These are phyloP conservation scores for Abortiporus biennis DNA, from an alignment of 1,284 basidiomycete species.

Conservation along the genomic window DNA sequence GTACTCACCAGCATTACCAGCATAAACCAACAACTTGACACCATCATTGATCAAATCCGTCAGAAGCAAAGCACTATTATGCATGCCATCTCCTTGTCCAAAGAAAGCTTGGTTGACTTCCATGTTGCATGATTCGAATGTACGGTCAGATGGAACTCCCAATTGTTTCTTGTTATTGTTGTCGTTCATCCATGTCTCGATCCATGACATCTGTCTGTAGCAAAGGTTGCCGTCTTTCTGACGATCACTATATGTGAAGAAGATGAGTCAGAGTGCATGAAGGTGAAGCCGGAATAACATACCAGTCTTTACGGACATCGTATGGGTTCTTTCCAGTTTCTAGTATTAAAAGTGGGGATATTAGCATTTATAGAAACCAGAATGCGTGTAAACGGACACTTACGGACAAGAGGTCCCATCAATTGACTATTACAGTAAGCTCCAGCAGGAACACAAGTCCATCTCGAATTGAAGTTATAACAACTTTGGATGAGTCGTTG, in stretches of 20 bases:
- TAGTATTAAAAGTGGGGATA: conserved; percentile 18
- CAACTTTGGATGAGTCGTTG: conserved; percentile 61
- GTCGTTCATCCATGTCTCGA: conserved; percentile 75
- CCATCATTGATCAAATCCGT: conserved; percentile 73
- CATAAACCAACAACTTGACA: conserved; percentile 76
- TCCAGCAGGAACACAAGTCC: conserved; percentile 56
- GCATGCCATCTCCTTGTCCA: conserved; percentile 73
- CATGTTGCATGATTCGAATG: conserved; percentile 56
- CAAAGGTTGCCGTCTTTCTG: conserved; percentile 66
- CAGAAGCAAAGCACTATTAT: conserved; percentile 69
- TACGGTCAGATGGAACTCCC: conserved; percentile 55
- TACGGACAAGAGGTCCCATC: conserved; percentile 54
- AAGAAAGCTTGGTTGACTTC: conserved; percentile 66
- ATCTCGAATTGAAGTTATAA: conserved; percentile 48
- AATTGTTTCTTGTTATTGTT: conserved; percentile 67
- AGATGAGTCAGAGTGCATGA: not conserved
- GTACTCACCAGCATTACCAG: conserved; percentile 60
- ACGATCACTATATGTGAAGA: conserved; percentile 33
- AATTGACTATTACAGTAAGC: conserved; percentile 60
- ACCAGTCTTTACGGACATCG: conserved; percentile 76
- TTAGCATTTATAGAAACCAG: not conserved
- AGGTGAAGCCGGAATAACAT: not conserved
- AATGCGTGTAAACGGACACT: conserved; percentile 22
- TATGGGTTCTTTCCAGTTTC: conserved; percentile 72
- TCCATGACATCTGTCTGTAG: conserved; percentile 75